A percentile compares a stretch with the other conserved stretches of the same genome.
Conservation (phyloP, 2,329 filamentous ascomycete species). For the Cladophialophora yegresii region DNA sequence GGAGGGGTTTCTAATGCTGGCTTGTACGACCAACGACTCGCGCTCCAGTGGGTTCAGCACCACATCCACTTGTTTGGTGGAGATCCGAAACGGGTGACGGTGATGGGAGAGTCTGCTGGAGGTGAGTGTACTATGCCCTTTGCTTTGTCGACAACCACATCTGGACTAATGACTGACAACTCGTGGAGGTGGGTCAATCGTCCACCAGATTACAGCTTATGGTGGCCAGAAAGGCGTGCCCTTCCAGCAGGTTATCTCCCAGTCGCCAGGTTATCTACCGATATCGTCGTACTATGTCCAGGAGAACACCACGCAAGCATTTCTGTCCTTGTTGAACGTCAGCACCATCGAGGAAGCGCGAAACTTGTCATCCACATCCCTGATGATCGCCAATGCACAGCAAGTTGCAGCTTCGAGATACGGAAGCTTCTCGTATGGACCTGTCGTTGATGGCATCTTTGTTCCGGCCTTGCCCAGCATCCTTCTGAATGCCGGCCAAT, state of each 20-base stretch:
- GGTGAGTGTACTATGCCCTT: slow-evolving; percentile 34
- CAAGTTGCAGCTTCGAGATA: slow-evolving; percentile 44
- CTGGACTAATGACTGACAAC: background rate
- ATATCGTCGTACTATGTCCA: slow-evolving; percentile 41
- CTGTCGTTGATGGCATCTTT: slow-evolving; percentile 54
- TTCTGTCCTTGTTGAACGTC: slow-evolving; percentile 48
- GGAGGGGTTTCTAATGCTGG: slow-evolving; percentile 54
- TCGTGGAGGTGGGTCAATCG: slow-evolving; percentile 52
- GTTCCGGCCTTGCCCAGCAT: slow-evolving; percentile 51
- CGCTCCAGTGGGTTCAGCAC: slow-evolving; percentile 59
- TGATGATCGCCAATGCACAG: slow-evolving; percentile 50
- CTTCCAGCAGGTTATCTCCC: slow-evolving; percentile 48
- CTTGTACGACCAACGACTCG: slow-evolving; percentile 54
- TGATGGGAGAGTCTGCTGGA: slow-evolving; percentile 55
- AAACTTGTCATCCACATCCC: slow-evolving; percentile 42
- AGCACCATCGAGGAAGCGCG: slow-evolving; percentile 50
- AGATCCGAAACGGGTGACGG: slow-evolving; percentile 53
- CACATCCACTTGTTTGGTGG: slow-evolving; percentile 60
- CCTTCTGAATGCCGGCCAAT: slow-evolving; percentile 47
- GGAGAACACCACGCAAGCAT: slow-evolving; percentile 45
- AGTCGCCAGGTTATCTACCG: slow-evolving; percentile 48
- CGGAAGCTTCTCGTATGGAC: slow-evolving; percentile 51
- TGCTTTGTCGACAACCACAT: background rate
- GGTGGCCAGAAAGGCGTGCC: slow-evolving; percentile 44
- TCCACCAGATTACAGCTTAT: slow-evolving; percentile 59